phyloP scores from a whole-genome alignment of 2,329 filamentous ascomycete species.

The Teratosphaeria viscida region DNA sequence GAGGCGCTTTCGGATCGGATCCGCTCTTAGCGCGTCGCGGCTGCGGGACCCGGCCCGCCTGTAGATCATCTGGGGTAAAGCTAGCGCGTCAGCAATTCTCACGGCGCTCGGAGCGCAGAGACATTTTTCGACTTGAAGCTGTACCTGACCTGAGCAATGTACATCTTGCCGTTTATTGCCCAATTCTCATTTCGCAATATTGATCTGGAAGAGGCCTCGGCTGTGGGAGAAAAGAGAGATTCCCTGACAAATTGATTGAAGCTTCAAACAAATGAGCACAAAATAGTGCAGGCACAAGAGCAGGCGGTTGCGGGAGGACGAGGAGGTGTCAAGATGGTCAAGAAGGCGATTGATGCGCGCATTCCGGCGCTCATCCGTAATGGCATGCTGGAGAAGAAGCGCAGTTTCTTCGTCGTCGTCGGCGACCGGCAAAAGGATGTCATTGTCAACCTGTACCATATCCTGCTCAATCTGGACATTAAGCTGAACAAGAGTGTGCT shows the following conservation, averaged over 20 bases:
- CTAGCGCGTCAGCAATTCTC: neutral
- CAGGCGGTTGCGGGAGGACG: neutral
- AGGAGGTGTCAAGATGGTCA: conserved; percentile 38
- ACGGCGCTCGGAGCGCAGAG: neutral
- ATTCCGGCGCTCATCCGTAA: conserved; percentile 87
- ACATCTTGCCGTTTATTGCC: neutral
- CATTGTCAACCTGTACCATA: conserved; percentile 89
- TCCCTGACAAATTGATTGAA: neutral
- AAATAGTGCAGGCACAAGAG: neutral
- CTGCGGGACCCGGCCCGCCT: neutral
- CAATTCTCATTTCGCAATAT: neutral
- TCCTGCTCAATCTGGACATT: conserved; percentile 79
- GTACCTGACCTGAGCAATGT: neutral
- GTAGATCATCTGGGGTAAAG: neutral
- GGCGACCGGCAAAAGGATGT: conserved; percentile 92
- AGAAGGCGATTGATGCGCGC: conserved; percentile 62
- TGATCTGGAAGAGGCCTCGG: neutral
- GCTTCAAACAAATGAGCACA: neutral
- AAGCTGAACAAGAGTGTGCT: conserved; percentile 94
- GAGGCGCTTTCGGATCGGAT: neutral
- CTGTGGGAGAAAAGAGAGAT: neutral
- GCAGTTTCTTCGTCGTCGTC: conserved; percentile 95
- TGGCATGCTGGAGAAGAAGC: conserved; percentile 89
- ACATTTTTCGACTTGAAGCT: neutral
- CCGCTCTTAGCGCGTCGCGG: neutral